phyloP scores from a whole-genome alignment of 2,329 filamentous ascomycete species.

The Tolypocladium inflatum region DNA sequence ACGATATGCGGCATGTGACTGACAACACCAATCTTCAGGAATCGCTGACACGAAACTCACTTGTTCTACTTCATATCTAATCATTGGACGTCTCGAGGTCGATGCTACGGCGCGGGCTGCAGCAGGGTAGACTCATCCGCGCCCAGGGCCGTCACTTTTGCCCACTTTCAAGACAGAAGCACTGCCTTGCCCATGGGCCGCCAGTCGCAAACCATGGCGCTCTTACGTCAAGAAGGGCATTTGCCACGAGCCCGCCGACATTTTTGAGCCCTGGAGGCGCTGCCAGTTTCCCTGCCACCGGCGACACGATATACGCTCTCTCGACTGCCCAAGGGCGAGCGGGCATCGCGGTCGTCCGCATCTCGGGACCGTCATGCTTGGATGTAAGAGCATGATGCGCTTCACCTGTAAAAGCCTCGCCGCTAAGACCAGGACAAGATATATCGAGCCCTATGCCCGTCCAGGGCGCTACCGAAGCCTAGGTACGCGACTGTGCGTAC shows the following conservation, averaged over 20 bases:
- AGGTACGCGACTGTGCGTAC: slow-evolving; percentile 63
- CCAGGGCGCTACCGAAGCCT: slow-evolving; percentile 32
- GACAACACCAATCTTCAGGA: background rate
- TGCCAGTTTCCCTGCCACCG: slow-evolving; percentile 8
- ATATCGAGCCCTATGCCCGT: slow-evolving; percentile 41
- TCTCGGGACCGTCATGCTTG: slow-evolving; percentile 71
- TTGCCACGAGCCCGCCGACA: background rate
- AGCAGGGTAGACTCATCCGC: background rate
- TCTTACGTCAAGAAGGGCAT: background rate
- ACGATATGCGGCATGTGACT: background rate
- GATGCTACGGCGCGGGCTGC: slow-evolving; percentile 5
- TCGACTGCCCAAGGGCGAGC: slow-evolving; percentile 79
- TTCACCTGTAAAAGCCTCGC: background rate
- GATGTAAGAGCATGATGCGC: slow-evolving; percentile 37
- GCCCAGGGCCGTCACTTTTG: background rate
- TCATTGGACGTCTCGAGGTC: background rate
- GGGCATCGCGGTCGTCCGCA: slow-evolving; percentile 81
- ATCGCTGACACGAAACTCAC: background rate
- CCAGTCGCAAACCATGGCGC: background rate
- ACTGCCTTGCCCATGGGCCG: background rate
- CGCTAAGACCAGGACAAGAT: slow-evolving; percentile 25
- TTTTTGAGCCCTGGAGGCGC: background rate
- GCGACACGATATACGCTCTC: slow-evolving; percentile 79
- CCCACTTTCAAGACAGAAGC: background rate
- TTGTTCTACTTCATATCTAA: background rate